Conservation (phyloP, 306 rosid genomes). For the Cyclanthera cordifolia region DNA sequence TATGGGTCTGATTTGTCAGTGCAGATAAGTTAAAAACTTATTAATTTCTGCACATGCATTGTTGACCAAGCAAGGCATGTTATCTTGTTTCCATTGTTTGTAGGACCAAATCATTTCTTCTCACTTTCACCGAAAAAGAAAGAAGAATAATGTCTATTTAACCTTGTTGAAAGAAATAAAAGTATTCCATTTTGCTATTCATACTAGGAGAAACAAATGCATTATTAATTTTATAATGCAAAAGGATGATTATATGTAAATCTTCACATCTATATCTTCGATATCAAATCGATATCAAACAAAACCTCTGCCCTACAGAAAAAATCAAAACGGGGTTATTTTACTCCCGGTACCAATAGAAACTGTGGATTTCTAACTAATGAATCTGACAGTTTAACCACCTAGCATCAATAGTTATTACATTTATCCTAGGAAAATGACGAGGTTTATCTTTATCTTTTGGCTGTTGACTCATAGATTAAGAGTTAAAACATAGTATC, state of each 20-base stretch:
- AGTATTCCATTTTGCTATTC: conserved; percentile 13
- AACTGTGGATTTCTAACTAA: background rate
- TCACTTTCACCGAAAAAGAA: conserved; percentile 31
- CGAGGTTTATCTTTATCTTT: background rate
- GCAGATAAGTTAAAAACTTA: conserved; percentile 10
- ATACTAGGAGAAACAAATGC: background rate
- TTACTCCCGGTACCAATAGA: no score
- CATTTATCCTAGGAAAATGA: background rate
- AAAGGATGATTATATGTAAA: background rate
- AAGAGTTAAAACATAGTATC: no score
- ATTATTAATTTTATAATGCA: background rate
- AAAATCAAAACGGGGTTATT: background rate
- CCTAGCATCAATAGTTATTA: background rate
- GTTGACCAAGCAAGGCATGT: conserved; percentile 64
- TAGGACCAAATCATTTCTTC: conserved; percentile 36
- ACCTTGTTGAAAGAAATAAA: conserved; percentile 42
- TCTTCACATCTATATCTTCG: background rate
- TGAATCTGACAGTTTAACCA: background rate
- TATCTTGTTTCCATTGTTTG: conserved; percentile 38
- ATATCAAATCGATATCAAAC: background rate
- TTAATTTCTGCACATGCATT: conserved; percentile 49
- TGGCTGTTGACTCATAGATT: no score
- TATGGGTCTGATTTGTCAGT: conserved; percentile 4
- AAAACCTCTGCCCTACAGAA: background rate
- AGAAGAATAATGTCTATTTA: conserved; percentile 16